Conservation (phyloP, 805 yeast species). For the Wickerhamomyces subpelliculosus region DNA sequence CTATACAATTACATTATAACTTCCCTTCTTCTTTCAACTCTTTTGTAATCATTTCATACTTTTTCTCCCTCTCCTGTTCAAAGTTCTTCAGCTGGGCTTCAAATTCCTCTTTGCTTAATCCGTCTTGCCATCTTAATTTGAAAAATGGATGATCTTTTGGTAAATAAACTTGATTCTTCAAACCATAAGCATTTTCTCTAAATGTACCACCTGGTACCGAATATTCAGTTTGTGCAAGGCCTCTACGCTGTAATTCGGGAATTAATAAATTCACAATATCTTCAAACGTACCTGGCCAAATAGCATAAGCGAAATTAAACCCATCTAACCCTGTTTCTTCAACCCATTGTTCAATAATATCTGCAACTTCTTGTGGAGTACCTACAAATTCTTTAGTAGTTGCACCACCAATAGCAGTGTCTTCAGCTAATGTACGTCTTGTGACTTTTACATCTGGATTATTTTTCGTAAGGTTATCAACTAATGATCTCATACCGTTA, state of each 20-base stretch:
- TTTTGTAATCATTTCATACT: neutral
- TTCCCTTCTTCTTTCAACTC: constrained; percentile 1
- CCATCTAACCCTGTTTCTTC: constrained; percentile 36
- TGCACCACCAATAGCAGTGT: constrained; percentile 19
- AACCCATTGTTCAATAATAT: constrained; percentile 33
- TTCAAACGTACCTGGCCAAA: constrained; percentile 33
- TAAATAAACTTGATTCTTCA: constrained; percentile 2
- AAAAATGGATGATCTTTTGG: constrained; percentile 5
- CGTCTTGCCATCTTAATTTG: constrained; percentile 3
- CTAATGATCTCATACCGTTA: constrained; percentile 24
- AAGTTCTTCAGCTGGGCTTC: neutral
- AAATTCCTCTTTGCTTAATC: constrained; percentile 1
- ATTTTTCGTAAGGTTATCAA: constrained; percentile 23
- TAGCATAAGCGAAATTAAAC: constrained; percentile 34
- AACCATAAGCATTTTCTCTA: constrained; percentile 7
- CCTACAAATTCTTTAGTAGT: constrained; percentile 25
- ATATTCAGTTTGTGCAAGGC: constrained; percentile 26
- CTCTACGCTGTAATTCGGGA: constrained; percentile 31
- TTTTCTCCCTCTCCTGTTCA: constrained; percentile 1
- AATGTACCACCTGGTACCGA: constrained; percentile 12
- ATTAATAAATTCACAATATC: constrained; percentile 31
- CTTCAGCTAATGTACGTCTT: constrained; percentile 18
- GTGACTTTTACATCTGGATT: constrained; percentile 19
- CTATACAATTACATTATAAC: too few relatives aligned
- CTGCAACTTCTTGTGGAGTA: constrained; percentile 32